Evolutionary conservation across 192 early-diverging fungal genomes (phyloP).

Genomic region (Geranomyces variabilis): DNA sequence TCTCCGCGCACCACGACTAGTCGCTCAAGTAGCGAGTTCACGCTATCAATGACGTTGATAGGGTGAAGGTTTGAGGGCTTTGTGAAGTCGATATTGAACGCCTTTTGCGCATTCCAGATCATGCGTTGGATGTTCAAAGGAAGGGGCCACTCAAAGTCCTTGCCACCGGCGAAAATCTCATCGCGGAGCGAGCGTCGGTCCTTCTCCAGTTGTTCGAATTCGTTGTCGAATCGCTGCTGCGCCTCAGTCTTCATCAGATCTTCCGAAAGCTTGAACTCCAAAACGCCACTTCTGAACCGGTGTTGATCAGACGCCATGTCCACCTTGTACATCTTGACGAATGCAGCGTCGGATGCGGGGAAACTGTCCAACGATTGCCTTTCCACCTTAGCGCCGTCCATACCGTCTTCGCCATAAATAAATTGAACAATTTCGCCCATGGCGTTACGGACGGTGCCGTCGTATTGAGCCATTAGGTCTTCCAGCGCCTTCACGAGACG

Average conservation of each 20-base stretch:
- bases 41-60: constrained; percentile 72
- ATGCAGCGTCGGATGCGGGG: constrained; percentile 66
- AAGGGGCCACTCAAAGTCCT: constrained; percentile 76
- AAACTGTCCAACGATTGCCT: constrained; percentile 76
- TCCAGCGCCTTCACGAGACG: constrained; percentile 97
- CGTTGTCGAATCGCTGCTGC: constrained; percentile 76
- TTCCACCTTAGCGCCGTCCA: constrained; percentile 92
- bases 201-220: constrained; percentile 74
- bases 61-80: constrained; percentile 89
- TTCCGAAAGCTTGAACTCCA: constrained; percentile 74
- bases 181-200: constrained; percentile 79
- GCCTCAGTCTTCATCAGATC: constrained; percentile 73
- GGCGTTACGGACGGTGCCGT: constrained; percentile 95
- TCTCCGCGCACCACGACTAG: constrained; percentile 85
- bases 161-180: constrained; percentile 75
- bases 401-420: constrained; percentile 97
- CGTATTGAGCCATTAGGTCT: constrained; percentile 97
- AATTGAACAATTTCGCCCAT: constrained; percentile 94
- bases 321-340: constrained; percentile 79
- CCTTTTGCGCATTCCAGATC: constrained; percentile 89
- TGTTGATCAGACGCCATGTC: constrained; percentile 62
- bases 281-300: constrained; percentile 68
- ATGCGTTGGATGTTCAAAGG: constrained; percentile 89
- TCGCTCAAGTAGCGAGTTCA: constrained; percentile 71
- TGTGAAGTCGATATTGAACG: constrained; percentile 79